phyloP scores from a whole-genome alignment of 345 rosid species.

The Acer campestre region DNA sequence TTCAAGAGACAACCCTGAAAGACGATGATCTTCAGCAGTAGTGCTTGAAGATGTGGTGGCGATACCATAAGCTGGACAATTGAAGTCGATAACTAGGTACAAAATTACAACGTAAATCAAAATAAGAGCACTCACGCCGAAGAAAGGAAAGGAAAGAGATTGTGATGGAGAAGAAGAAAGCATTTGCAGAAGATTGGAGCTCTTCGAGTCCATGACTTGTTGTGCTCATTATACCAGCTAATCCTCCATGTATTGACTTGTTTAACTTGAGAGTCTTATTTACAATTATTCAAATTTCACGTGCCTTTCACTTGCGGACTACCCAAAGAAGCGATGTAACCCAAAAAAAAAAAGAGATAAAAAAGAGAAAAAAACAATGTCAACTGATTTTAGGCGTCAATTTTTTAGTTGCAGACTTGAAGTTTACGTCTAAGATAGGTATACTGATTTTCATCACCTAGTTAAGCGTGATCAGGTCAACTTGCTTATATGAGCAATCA shows the following conservation, averaged over 20 bases:
- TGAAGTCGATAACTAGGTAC: slow-evolving; percentile 25
- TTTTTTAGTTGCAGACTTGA: neutral
- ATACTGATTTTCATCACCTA: neutral
- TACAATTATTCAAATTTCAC: slow-evolving; percentile 7
- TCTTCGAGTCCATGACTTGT: neutral
- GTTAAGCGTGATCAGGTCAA: neutral
- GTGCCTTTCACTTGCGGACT: slow-evolving; percentile 7
- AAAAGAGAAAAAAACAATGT: neutral
- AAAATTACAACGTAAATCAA: slow-evolving; percentile 22
- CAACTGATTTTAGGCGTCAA: neutral
- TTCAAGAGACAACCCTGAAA: slow-evolving; percentile 19
- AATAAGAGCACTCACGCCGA: slow-evolving; percentile 15
- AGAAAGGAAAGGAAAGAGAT: neutral
- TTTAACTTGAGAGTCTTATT: neutral
- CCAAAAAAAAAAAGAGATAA: neutral
- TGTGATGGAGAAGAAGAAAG: slow-evolving; percentile 15
- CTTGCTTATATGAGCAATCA: neutral
- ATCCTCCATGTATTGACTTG: neutral
- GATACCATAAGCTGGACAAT: neutral
- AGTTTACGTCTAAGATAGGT: neutral
- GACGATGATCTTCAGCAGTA: neutral
- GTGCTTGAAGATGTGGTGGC: neutral
- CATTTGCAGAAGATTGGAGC: neutral
- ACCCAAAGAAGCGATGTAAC: neutral
- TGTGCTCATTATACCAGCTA: neutral